Evolutionary conservation across 1,284 basidiomycete species (phyloP).

Genomic region (Ganoderma lucidum): DNA sequence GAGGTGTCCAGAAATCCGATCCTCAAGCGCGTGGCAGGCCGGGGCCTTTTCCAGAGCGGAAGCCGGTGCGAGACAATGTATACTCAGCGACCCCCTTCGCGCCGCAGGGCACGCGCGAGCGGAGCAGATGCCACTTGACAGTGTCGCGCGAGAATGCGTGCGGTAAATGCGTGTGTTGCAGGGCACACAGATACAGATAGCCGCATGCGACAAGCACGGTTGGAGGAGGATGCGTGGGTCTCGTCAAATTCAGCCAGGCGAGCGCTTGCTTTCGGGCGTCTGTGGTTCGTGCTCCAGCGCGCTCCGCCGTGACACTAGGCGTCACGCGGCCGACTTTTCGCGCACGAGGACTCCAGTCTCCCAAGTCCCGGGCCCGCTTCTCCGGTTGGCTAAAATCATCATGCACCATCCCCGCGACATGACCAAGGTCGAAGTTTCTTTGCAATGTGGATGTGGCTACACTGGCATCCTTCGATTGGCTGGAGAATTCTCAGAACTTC

Average conservation of each 20-base stretch:
- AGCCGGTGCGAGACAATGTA: neutral
- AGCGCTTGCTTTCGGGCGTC: too few relatives aligned
- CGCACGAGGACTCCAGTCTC: too few relatives aligned
- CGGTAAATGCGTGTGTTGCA: neutral
- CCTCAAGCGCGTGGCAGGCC: neutral
- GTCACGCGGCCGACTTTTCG: neutral
- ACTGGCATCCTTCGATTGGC: neutral
- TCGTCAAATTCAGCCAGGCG: too few relatives aligned
- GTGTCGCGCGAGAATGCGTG: neutral
- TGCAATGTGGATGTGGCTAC: neutral
- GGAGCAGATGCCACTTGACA: constrained; percentile 4
- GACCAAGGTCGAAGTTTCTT: neutral
- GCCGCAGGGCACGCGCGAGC: constrained; percentile 8
- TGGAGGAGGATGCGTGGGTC: neutral
- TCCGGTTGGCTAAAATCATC: neutral
- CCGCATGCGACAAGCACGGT: neutral
- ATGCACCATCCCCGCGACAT: neutral
- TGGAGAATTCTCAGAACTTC: neutral
- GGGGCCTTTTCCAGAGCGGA: neutral
- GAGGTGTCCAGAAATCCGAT: neutral
- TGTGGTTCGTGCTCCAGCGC: too few relatives aligned
- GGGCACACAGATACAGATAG: neutral
- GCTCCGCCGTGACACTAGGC: neutral
- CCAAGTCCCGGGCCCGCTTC: neutral
- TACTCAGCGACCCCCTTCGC: neutral